Conservation (phyloP, 83 land plant genomes). For the Picea abies region DNA sequence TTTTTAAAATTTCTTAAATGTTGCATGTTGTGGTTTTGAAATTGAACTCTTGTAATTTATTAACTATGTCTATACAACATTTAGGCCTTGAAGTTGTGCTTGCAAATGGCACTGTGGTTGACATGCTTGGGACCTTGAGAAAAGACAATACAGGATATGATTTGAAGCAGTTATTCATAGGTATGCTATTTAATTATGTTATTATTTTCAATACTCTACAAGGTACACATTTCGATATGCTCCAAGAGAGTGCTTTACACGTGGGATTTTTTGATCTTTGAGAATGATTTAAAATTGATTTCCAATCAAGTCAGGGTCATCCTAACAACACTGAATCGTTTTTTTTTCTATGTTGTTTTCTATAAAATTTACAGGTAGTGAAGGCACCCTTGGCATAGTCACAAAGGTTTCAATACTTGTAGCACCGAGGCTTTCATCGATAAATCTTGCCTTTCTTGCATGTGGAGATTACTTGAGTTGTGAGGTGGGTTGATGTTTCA, state of each 20-base stretch:
- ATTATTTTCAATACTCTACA: too few relatives aligned
- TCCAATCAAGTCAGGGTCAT: background rate
- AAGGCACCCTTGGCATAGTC: constrained; percentile 92
- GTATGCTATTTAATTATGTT: constrained; percentile 27
- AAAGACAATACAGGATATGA: constrained; percentile 99
- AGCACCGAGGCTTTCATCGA: constrained; percentile 75
- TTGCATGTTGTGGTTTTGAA: background rate
- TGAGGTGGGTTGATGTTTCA: constrained; percentile 45
- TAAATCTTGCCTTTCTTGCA: constrained; percentile 87
- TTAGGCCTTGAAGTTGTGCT: constrained; percentile 95
- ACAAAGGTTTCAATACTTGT: constrained; percentile 92
- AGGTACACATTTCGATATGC: background rate
- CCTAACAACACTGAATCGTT: too few relatives aligned
- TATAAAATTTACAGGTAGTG: constrained; percentile 61
- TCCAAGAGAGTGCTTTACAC: background rate
- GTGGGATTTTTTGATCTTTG: background rate
- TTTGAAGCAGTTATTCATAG: constrained; percentile 96
- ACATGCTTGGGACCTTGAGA: constrained; percentile 84
- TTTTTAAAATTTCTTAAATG: background rate
- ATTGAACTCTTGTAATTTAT: constrained; percentile 1
- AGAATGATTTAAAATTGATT: background rate
- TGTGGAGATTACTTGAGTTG: constrained; percentile 81
- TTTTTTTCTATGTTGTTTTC: constrained; percentile 9
- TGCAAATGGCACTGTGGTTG: constrained; percentile 88
- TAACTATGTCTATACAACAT: constrained; percentile 6